A percentile compares a stretch with the other conserved stretches of the same genome.
Conservation (phyloP, 352 stramenopile species). For the Pythium guiyangense region DNA sequence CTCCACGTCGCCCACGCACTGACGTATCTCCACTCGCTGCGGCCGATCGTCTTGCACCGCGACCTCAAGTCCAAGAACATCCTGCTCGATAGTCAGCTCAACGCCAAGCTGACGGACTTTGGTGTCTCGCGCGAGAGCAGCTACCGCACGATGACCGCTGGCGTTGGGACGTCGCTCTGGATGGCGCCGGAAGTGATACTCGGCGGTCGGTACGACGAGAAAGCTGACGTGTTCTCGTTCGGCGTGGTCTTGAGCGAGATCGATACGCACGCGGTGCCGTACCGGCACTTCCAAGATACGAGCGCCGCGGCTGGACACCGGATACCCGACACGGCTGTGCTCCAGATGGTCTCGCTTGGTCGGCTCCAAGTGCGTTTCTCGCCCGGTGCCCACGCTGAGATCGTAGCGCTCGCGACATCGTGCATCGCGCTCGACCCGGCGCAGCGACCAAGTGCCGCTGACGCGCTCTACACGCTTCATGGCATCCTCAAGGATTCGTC, state of each 20-base stretch:
- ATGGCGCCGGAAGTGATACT: too few species aligned
- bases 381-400: conserved; percentile 14
- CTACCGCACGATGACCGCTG: too few species aligned
- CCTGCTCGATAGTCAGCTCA: conserved; percentile 8
- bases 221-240: too few species aligned
- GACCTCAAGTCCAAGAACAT: too few species aligned
- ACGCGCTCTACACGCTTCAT: conserved; percentile 33
- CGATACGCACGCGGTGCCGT: conserved; percentile 31
- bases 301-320: conserved; percentile 18
- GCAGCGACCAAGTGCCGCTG: conserved; percentile 25
- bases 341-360: conserved; percentile 32
- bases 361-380: conserved; percentile 35
- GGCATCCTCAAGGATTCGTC: neutral
- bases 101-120: conserved; percentile 62
- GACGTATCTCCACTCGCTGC: too few species aligned
- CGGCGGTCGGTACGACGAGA: too few species aligned
- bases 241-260: too few species aligned
- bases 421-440: conserved; percentile 39
- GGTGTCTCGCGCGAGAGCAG: too few species aligned
- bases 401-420: conserved; percentile 21
- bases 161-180: too few species aligned
- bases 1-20: too few species aligned
- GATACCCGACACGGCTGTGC: conserved; percentile 32
- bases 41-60: too few species aligned
- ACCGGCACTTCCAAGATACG: conserved; percentile 31